Evolutionary conservation across 192 early-diverging fungal genomes (phyloP), one percentile per base, ranked within the genome.

Genomic region (Globomyces pollinis-pini): DNA sequence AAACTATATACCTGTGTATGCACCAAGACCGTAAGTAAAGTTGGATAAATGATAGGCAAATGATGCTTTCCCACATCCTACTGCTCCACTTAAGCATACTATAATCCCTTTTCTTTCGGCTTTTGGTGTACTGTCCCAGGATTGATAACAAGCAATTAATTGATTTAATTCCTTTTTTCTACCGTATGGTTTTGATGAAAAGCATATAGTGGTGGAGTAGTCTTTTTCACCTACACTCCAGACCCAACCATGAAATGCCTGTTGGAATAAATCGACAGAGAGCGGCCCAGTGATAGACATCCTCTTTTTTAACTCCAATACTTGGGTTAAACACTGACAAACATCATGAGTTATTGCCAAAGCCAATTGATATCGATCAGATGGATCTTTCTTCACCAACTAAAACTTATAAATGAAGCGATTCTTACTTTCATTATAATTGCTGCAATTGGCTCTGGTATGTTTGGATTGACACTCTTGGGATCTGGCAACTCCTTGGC

Each of bases 361-460:
- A 12, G 68, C 66, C 6, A 68, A 69, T 42, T 79, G 77, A 56
- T 79, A 79, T n/a, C 77, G 60, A 16, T 66, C 65, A 32, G 71
- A 65, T 0, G 73, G 73, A 15, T 66, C 55, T 53, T 79, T 79
- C 59, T 55, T 57, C 11, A 60, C 64, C 3, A 75, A n/a, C n/a
- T n/a, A n/a, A n/a, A n/a, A n/a, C n/a, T n/a, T n/a, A n/a, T n/a
- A n/a, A n/a, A n/a, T n/a, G n/a, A n/a, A n/a, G n/a, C n/a, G n/a
- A n/a, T n/a, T n/a, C n/a, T n/a, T n/a, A n/a, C 58, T 64, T 76
- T 75, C 13, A 57, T 29, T 18, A 79, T 60, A 38, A 79, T 73
- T n/a, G 33, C 35, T 4, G 66, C 64, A 21, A 79, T 56, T 2
- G 47, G 29, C 2, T 38, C 44, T 2, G 77, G 77, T 21, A 79